Percentiles rank a stretch among this genome's conserved stretches.
These are phyloP conservation scores for Ceratobasidium theobromae DNA, from an alignment of 1,284 basidiomycete species.

Conservation along the genomic window DNA sequence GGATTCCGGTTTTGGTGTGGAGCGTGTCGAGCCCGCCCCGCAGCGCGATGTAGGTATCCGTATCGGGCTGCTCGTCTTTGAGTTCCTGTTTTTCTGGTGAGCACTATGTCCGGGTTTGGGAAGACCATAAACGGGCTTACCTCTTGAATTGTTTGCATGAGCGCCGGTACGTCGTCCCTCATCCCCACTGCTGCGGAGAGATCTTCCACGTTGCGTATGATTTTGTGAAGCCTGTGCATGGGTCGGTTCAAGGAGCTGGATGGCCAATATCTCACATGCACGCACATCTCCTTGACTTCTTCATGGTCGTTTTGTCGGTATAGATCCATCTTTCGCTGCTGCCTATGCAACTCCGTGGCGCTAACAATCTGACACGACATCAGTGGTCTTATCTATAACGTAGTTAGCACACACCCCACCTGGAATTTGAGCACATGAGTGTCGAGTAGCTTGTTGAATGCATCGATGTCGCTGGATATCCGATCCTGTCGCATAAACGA, in stretches of 20 bases:
- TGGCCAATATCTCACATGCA: background rate
- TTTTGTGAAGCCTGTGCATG: background rate
- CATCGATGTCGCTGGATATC: background rate
- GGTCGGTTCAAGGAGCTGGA: background rate
- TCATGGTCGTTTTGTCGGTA: background rate
- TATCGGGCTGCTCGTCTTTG: conserved; percentile 1
- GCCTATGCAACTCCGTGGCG: background rate
- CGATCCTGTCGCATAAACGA: conserved; percentile 2
- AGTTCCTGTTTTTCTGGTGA: background rate
- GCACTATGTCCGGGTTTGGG: background rate
- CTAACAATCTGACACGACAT: background rate
- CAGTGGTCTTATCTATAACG: background rate
- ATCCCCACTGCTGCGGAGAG: conserved; percentile 2
- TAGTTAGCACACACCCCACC: background rate
- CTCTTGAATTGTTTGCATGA: conserved; percentile 8
- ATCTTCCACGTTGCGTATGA: background rate
- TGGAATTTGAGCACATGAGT: background rate
- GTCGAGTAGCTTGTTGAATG: conserved; percentile 3
- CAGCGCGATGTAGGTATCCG: background rate
- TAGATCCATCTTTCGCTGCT: background rate
- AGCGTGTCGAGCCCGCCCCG: conserved; percentile 21
- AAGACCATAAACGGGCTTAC: background rate
- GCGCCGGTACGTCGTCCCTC: conserved; percentile 5
- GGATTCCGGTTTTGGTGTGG: background rate
- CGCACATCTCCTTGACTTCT: conserved; percentile 8